A percentile compares a stretch with the other conserved stretches of the same genome.
Evolutionary conservation across 192 early-diverging fungal genomes (phyloP).

Genomic region (Pecoramyces ruminantium): DNA sequence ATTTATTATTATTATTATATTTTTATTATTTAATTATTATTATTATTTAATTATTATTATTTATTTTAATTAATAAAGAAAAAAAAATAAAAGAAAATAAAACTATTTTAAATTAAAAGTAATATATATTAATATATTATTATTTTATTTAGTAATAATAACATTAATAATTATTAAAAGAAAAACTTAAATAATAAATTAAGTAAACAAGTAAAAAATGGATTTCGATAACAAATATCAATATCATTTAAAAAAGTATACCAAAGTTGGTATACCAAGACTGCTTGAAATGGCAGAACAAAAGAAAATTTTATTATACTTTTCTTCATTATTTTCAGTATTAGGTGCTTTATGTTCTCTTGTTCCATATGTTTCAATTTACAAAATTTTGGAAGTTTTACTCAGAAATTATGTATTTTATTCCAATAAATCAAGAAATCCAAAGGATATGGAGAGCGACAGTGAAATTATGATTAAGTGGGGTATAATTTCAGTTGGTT

Average conservation of each 20-base stretch:
- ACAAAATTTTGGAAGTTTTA: not conserved
- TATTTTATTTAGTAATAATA: too few relatives aligned
- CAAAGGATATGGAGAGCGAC: not conserved
- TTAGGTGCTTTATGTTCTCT: not conserved
- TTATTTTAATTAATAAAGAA: too few relatives aligned
- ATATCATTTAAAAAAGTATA: not conserved
- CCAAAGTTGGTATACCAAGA: not conserved
- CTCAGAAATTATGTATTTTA: not conserved
- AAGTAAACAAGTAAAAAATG: not conserved
- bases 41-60: too few relatives aligned
- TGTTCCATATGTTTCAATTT: not conserved
- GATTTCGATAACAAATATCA: not conserved
- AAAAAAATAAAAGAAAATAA: too few relatives aligned
- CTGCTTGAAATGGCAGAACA: not conserved
- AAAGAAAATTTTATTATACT: not conserved
- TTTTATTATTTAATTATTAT: too few relatives aligned
- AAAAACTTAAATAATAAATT: too few relatives aligned
- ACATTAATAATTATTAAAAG: too few relatives aligned
- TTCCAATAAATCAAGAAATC: not conserved
- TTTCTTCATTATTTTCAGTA: not conserved
- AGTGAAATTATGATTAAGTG: too few relatives aligned
- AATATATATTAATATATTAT: too few relatives aligned
- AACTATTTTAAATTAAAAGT: too few relatives aligned
- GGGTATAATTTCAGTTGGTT: too few relatives aligned
- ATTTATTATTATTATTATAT: too few relatives aligned